Conservation (phyloP, 2,329 filamentous ascomycete genomes). For the Pleoardoris graminearum region DNA sequence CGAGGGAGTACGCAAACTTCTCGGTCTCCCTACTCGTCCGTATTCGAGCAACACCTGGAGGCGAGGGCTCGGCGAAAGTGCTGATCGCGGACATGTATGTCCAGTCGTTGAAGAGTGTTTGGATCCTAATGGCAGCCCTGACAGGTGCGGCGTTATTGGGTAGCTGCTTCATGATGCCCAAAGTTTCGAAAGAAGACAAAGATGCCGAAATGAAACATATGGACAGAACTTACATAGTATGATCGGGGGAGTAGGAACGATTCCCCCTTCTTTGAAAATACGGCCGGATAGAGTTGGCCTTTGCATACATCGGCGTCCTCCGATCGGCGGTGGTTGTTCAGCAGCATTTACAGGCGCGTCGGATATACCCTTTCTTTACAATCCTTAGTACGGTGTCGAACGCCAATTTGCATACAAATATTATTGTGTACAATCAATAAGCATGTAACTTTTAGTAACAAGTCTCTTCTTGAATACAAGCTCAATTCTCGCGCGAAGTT, state of each 20-base stretch:
- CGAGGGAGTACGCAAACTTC: conserved; percentile 25
- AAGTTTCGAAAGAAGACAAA: neutral
- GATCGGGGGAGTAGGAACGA: neutral
- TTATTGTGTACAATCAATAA: neutral
- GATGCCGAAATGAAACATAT: conserved; percentile 10
- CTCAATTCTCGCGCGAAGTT: too few species aligned
- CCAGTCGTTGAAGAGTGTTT: conserved; percentile 30
- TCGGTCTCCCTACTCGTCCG: conserved; percentile 29
- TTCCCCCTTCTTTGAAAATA: neutral
- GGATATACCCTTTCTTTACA: conserved; percentile 6
- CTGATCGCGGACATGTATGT: conserved; percentile 31
- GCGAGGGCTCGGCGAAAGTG: conserved; percentile 12
- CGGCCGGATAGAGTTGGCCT: neutral
- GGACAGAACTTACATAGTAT: conserved; percentile 11
- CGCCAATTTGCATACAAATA: neutral
- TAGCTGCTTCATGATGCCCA: conserved; percentile 22
- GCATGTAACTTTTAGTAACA: too few species aligned
- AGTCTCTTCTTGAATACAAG: too few species aligned
- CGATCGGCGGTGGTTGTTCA: neutral
- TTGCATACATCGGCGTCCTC: neutral
- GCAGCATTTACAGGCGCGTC: conserved; percentile 6
- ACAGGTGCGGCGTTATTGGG: conserved; percentile 25
- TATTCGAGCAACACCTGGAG: conserved; percentile 24
- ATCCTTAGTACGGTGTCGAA: neutral
- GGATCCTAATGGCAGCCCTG: conserved; percentile 35